Conservation (phyloP, 2,329 filamentous ascomycete genomes). For the Aspergillus pseudotamarii region DNA sequence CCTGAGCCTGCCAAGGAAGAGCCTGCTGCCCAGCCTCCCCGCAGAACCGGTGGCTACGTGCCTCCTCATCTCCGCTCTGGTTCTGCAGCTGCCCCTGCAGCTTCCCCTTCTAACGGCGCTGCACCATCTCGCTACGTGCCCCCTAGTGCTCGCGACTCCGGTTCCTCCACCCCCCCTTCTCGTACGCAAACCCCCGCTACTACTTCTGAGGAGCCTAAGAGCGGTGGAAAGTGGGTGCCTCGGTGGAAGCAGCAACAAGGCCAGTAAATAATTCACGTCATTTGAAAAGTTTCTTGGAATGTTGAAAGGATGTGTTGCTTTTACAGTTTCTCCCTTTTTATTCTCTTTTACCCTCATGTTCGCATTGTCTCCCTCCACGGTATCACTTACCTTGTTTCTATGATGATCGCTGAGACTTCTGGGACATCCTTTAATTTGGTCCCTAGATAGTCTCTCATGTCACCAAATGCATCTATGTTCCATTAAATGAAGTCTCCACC, state of each 20-base stretch:
- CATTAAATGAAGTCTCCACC: constrained; percentile 5
- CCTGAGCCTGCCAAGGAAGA: constrained; percentile 26
- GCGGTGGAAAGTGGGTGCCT: constrained; percentile 38
- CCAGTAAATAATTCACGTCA: constrained; percentile 26
- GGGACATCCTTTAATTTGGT: neutral
- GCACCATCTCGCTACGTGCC: constrained; percentile 37
- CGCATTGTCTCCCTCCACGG: constrained; percentile 2
- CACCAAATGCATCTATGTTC: constrained; percentile 8
- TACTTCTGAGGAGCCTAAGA: constrained; percentile 32
- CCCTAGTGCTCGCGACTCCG: constrained; percentile 34
- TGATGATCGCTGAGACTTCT: constrained; percentile 6
- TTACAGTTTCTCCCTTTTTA: neutral
- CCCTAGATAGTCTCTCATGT: constrained; percentile 8
- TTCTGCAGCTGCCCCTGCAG: constrained; percentile 30
- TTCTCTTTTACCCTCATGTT: neutral
- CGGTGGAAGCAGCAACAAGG: constrained; percentile 42
- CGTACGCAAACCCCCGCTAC: constrained; percentile 25
- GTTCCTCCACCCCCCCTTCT: constrained; percentile 27
- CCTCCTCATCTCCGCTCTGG: constrained; percentile 45
- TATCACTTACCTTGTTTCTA: constrained; percentile 2
- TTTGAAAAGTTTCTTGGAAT: constrained; percentile 12
- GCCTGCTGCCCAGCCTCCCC: constrained; percentile 26
- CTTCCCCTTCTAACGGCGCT: constrained; percentile 31
- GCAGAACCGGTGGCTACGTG: constrained; percentile 41
- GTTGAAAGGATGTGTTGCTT: constrained; percentile 5